These are phyloP conservation scores for Trichoderma semiorbis DNA, from an alignment of 2,329 filamentous ascomycete species.

Conservation along the genomic window DNA sequence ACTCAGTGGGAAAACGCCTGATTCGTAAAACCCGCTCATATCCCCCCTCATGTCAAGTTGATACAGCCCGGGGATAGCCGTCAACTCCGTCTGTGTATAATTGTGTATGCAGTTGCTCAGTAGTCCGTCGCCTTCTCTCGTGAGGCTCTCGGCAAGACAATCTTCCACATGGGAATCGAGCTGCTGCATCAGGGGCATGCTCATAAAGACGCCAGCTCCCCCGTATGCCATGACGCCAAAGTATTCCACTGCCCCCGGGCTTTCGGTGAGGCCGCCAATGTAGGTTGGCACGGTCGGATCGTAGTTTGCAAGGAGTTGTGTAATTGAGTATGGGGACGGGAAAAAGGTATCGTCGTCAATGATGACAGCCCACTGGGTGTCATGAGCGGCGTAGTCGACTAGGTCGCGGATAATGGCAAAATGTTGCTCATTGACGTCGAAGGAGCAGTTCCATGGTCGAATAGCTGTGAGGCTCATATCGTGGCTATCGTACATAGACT, in stretches of 20 bases:
- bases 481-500: constrained; percentile 27
- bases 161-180: constrained; percentile 45
- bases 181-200: constrained; percentile 47
- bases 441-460: constrained; percentile 31
- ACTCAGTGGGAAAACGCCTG: constrained; percentile 50
- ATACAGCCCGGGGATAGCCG: constrained; percentile 51
- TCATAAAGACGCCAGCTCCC: constrained; percentile 58
- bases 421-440: constrained; percentile 51
- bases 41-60: constrained; percentile 57
- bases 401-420: constrained; percentile 54
- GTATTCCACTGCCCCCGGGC: constrained; percentile 46
- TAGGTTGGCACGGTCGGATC: constrained; percentile 50
- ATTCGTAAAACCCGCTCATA: constrained; percentile 58
- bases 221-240: constrained; percentile 61
- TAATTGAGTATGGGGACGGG: constrained; percentile 49
- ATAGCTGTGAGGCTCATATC: constrained; percentile 36
- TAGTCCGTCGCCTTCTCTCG: constrained; percentile 50
- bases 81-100: constrained; percentile 52
- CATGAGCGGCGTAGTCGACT: constrained; percentile 37
- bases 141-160: constrained; percentile 45
- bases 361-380: constrained; percentile 53
- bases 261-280: constrained; percentile 57
- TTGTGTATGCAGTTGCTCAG: constrained; percentile 55
- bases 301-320: constrained; percentile 44
- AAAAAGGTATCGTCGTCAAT: constrained; percentile 65